Base-by-base conservation (phyloP, 345 rosid species). In the Crucihimalaya himalaica region DNA sequence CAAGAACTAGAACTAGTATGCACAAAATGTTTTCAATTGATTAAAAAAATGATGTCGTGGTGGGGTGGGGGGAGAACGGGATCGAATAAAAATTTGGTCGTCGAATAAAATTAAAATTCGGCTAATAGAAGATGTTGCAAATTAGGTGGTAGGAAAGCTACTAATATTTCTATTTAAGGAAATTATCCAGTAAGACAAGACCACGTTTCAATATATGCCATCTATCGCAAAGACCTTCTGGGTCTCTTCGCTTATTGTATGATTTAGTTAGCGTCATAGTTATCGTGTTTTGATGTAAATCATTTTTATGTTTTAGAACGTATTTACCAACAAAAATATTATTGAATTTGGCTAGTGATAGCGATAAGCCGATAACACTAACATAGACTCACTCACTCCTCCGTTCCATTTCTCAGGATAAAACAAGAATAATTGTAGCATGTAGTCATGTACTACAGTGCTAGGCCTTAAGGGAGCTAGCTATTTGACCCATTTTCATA, bases 71-170 rank as follows among this genome's bases (percentile, higher is more conserved):
- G 20, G 34, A 65, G 40, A 18, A 56, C 19, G n/a, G 19, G 53
- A 34, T 48, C 12, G 35, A 39, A 66, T 46, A 57, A 8, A 28
- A n/a, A 31, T 18, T 47, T 74, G 52, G 66, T 57, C 54, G 56
- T 31, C 20, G 2, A 28, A 56, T 56, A 28, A 45, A 56, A 42
- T 21, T 32, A 21, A 34, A 48, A 58, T 13, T 60, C 28, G 31
- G 37, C 5, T 50, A 40, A 60, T 59, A 60, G 79, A 67, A 60
- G 51, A 59, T 71, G 68, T 71, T 51, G 75, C 48, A 68, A 52
- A 75, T 68, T 75, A 68, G 74, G 74, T 75, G 57, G 63, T 68
- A 75, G 60, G 74, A 75, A n/a, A 75, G 79, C 74, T 51, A 71
- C 68, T 51, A 71, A 61, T 61, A 62, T 62, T 62, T 71, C 76